Base-by-base conservation (phyloP, 768 basidiomycete genomes). In the Phylloporus rhodoxanthus region DNA sequence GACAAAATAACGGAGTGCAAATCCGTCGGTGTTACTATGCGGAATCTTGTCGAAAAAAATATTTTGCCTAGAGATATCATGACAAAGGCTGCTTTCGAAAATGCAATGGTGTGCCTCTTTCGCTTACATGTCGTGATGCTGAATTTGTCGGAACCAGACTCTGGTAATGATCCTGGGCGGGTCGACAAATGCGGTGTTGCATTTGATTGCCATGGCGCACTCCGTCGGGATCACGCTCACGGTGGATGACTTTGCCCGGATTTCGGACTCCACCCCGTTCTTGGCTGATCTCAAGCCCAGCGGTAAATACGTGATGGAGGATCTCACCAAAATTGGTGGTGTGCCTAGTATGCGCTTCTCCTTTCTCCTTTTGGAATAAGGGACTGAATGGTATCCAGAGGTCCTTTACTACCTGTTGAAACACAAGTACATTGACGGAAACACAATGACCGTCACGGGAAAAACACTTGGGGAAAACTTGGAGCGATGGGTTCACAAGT, bases 301-400 rank as follows among this genome's bases (percentile, higher is more conserved):
- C 55, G 96, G 96, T 32, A 93, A 93, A 70, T 98, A 97, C 75
- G 91, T 98, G 59, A 96, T 98, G 92, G 93, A 94, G 70, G 90
- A 98, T 62, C 82, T 99, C 8, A 83, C 90, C 78, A 90, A 87
- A 67, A 84, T 98, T 50, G 96, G 96, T 47, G 96, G 95, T 49
- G 93, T 94, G 57, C 95, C 96, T 4, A 88, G 93, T 95, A 70
- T 54, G 87, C 74, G 8, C 20, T 8, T 7, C 41, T 20, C 11
- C 32, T 19, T 43, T 42, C 34, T 48, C 30, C 15, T 28, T 43
- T 36, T 30, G 20, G 38, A 32, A 41, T 34, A 40, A 10, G 2
- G 36, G 5, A n/a, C 46, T 20, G 39, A 48, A 19, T 20, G 14
- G 13, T 26, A 5, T 32, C 45, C 65, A 94, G 92, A 87, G 71